Evolutionary conservation across 2,329 filamentous ascomycete species (phyloP).

Genomic region (Botrytis medusae): DNA sequence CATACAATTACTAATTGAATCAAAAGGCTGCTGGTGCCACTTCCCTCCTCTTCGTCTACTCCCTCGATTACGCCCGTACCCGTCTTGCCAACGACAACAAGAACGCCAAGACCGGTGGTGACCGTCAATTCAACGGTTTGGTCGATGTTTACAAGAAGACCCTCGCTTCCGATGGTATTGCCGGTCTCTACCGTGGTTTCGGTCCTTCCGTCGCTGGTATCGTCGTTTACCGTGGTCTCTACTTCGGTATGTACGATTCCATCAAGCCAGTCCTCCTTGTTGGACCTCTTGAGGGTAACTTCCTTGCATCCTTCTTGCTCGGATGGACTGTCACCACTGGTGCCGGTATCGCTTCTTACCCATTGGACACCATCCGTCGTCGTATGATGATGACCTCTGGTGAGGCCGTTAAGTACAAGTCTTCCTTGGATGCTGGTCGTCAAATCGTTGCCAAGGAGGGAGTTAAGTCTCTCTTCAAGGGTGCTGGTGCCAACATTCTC

Average conservation of each 20-base stretch:
- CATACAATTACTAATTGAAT: constrained; percentile 22
- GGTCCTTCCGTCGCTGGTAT: constrained; percentile 99
- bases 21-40: constrained; percentile 91
- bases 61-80: constrained; percentile 99
- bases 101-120: constrained; percentile 94
- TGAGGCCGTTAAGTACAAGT: constrained; percentile 99
- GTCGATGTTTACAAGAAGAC: constrained; percentile 99
- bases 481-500: constrained; percentile 99
- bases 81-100: constrained; percentile 99
- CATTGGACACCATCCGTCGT: constrained; percentile 99
- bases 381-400: constrained; percentile 99
- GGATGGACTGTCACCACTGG: constrained; percentile 99
- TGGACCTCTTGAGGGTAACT: constrained; percentile 92
- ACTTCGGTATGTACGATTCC: constrained; percentile 99
- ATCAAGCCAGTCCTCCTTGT: constrained; percentile 98
- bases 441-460: constrained; percentile 98
- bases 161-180: constrained; percentile 95
- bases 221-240: constrained; percentile 99
- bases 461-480: constrained; percentile 99
- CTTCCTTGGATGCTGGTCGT: constrained; percentile 88
- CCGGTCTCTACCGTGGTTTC: constrained; percentile 99
- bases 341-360: constrained; percentile 99
- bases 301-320: constrained; percentile 98
- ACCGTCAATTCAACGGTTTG: constrained; percentile 99
- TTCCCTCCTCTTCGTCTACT: constrained; percentile 99